A percentile compares a stretch with the other conserved stretches of the same genome.
Evolutionary conservation across 1,139 yeast genomes (phyloP).

Genomic region (Yamadazyma trypodendri): DNA sequence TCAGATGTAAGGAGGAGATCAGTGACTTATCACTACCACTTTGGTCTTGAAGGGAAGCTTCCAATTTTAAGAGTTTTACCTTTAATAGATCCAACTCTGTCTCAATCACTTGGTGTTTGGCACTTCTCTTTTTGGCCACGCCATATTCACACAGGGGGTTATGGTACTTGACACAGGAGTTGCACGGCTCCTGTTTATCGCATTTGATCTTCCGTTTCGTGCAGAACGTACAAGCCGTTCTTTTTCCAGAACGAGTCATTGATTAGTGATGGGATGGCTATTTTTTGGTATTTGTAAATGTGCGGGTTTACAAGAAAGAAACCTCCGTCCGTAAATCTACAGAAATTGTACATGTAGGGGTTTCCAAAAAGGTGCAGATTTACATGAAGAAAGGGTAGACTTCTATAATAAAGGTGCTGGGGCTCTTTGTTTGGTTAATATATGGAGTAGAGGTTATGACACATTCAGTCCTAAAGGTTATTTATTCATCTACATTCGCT

Average conservation of each 20-base stretch:
- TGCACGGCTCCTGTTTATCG: constrained; percentile 8
- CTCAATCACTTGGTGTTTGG: constrained; percentile 3
- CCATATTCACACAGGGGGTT: constrained; percentile 6
- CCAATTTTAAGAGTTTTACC: constrained; percentile 2
- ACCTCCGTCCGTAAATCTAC: too few relatives aligned
- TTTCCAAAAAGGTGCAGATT: too few relatives aligned
- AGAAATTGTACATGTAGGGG: too few relatives aligned
- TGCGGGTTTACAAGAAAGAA: neutral
- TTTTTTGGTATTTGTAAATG: neutral
- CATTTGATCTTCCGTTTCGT: constrained; percentile 10
- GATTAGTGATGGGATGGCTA: neutral
- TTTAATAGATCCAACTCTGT: constrained; percentile 2
- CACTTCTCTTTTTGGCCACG: constrained; percentile 2
- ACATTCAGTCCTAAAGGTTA: too few relatives aligned
- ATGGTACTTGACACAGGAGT: constrained; percentile 8
- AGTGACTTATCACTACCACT: neutral
- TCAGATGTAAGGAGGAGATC: neutral
- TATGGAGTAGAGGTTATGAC: too few relatives aligned
- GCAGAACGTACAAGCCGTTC: constrained; percentile 9
- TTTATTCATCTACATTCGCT: too few relatives aligned
- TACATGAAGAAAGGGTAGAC: too few relatives aligned
- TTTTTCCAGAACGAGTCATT: constrained; percentile 2
- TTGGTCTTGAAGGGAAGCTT: constrained; percentile 5
- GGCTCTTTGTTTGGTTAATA: too few relatives aligned
- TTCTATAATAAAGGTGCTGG: too few relatives aligned